These are phyloP conservation scores for Parascedosporium putredinis DNA, from an alignment of 2,329 filamentous ascomycete genomes.

Conservation along the genomic window DNA sequence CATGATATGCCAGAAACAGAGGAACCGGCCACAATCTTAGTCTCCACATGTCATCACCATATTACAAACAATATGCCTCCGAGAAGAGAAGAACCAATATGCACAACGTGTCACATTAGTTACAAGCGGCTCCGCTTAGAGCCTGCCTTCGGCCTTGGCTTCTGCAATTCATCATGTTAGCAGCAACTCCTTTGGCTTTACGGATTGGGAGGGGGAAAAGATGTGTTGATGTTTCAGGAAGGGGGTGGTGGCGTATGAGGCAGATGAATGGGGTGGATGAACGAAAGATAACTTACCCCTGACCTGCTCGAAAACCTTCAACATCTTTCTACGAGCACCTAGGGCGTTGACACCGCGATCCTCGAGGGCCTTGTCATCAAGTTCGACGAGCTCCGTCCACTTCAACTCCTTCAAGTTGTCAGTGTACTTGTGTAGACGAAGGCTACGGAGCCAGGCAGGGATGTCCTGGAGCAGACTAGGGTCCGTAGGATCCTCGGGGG, in stretches of 20 bases:
- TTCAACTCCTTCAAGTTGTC: constrained; percentile 96
- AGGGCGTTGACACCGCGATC: constrained; percentile 89
- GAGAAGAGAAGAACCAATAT: no score
- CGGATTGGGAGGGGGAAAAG: no score
- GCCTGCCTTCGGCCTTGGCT: constrained; percentile 11
- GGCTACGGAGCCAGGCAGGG: constrained; percentile 86
- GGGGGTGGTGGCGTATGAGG: no score
- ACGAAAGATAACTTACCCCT: constrained; percentile 52
- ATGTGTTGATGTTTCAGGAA: no score
- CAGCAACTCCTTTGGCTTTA: no score
- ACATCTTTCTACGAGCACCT: constrained; percentile 90
- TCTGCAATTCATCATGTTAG: constrained; percentile 7
- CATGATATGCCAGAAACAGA: background rate
- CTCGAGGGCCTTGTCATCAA: constrained; percentile 89
- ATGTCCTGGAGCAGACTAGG: constrained; percentile 85
- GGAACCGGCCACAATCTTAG: background rate
- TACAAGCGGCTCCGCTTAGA: constrained; percentile 4
- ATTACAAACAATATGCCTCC: background rate
- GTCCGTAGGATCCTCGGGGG: constrained; percentile 97
- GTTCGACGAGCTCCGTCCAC: constrained; percentile 84
- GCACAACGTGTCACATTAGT: background rate
- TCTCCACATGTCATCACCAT: background rate
- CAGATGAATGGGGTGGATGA: no score
- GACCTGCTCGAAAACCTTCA: constrained; percentile 98
- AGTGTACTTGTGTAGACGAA: constrained; percentile 96